Conservation (phyloP, 805 yeast species). For the Starmera caribaea region DNA sequence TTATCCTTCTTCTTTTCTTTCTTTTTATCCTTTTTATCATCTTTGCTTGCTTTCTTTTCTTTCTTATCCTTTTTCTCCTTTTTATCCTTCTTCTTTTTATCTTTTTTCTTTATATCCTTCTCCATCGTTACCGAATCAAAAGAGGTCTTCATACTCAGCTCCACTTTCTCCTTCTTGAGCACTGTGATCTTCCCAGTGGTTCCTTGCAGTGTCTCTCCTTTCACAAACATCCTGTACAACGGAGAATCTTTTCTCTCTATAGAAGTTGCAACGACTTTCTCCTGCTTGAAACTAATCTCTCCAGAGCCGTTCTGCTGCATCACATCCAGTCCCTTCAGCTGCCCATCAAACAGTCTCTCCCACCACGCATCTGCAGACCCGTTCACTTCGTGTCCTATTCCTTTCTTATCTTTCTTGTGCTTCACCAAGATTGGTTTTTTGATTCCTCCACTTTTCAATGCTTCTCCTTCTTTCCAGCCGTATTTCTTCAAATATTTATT, state of each 20-base stretch:
- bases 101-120: conserved; percentile 12
- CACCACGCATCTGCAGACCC: conserved; percentile 83
- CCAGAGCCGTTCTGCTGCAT: conserved; percentile 15
- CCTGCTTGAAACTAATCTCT: conserved; percentile 43
- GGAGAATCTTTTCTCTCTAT: conserved; percentile 53
- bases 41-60: conserved; percentile 18
- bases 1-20: conserved; percentile 7
- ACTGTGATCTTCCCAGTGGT: conserved; percentile 39
- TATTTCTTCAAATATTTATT: conserved; percentile 59
- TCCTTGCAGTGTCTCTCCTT: conserved; percentile 79
- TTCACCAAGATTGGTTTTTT: conserved; percentile 80
- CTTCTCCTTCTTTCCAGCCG: conserved; percentile 94
- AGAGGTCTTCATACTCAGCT: background rate
- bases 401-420: conserved; percentile 85
- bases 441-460: conserved; percentile 69
- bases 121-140: conserved; percentile 4
- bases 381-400: conserved; percentile 64
- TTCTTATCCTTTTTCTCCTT: conserved; percentile 17
- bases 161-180: conserved; percentile 4
- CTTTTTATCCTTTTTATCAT: conserved; percentile 20
- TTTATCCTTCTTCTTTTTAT: conserved; percentile 13
- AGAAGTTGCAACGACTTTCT: conserved; percentile 34
- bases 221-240: conserved; percentile 75
- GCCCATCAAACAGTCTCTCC: conserved; percentile 94
- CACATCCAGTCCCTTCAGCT: conserved; percentile 68